Conservation (phyloP, 2,329 filamentous ascomycete genomes). For the Berkeleyomyces basicola region DNA sequence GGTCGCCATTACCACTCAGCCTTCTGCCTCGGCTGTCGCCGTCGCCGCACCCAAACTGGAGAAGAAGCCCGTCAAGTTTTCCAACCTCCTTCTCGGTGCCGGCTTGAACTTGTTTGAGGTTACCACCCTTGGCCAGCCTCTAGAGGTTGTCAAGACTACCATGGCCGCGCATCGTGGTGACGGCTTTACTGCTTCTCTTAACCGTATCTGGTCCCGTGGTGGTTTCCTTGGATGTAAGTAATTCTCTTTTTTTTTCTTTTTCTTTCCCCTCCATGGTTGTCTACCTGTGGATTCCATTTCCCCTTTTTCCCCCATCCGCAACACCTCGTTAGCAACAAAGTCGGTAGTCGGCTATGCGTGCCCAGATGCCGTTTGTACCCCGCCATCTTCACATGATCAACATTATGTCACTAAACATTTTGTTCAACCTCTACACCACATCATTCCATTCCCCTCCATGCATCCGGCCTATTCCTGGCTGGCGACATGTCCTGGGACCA, state of each 20-base stretch:
- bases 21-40: conserved; percentile 35
- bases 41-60: conserved; percentile 45
- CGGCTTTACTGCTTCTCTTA: conserved; percentile 64
- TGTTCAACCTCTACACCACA: neutral
- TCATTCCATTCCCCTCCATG: neutral
- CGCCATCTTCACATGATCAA: neutral
- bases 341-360: neutral
- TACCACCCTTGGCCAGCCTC: conserved; percentile 52
- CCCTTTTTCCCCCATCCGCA: neutral
- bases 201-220: conserved; percentile 83
- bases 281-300: neutral
- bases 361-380: neutral
- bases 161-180: conserved; percentile 95
- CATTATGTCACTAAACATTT: neutral
- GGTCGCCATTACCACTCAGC: conserved; percentile 39
- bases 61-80: conserved; percentile 99
- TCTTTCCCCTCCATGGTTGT: neutral
- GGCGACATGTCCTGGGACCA: too few species aligned
- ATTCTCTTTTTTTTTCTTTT: neutral
- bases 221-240: conserved; percentile 83
- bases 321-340: neutral
- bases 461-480: neutral
- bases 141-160: conserved; percentile 98
- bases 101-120: conserved; percentile 93
- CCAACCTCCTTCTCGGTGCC: conserved; percentile 87